phyloP scores from a whole-genome alignment of 1,139 yeast genomes.

The Lodderomyces theae region DNA sequence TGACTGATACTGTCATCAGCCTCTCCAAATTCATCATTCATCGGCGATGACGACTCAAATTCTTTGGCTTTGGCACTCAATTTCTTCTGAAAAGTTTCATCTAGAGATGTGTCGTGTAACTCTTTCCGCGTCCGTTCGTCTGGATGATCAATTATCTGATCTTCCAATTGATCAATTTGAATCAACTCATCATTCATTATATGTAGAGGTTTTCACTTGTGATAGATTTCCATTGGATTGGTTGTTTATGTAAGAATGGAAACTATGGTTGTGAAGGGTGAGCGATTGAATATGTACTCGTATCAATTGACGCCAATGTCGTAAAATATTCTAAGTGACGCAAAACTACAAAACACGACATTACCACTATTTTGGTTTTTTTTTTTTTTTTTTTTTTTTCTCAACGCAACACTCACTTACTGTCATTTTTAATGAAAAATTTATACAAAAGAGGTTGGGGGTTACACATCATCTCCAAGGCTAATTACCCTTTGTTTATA shows the following conservation, averaged over 20 bases:
- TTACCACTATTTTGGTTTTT: background rate
- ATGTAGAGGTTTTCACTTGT: background rate
- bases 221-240: background rate
- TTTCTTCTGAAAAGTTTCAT: conserved; percentile 46
- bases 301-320: too few species aligned
- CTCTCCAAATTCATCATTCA: conserved; percentile 12
- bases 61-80: conserved; percentile 47
- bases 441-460: too few species aligned
- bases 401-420: too few species aligned
- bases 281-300: too few species aligned
- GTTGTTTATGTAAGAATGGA: background rate
- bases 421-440: too few species aligned
- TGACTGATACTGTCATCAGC: conserved; percentile 2
- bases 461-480: too few species aligned
- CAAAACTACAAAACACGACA: too few species aligned
- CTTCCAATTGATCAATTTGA: conserved; percentile 42
- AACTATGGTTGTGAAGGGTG: too few species aligned
- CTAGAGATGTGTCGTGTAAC: conserved; percentile 30
- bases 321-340: too few species aligned
- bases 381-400: background rate
- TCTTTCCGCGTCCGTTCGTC: conserved; percentile 37
- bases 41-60: conserved; percentile 18
- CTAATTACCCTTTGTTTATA: too few species aligned
- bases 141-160: conserved; percentile 47
- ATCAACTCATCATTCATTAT: conserved; percentile 5